Conservation (phyloP, 202 grass and related monocot species). For the Tripidium arundinaceum region DNA sequence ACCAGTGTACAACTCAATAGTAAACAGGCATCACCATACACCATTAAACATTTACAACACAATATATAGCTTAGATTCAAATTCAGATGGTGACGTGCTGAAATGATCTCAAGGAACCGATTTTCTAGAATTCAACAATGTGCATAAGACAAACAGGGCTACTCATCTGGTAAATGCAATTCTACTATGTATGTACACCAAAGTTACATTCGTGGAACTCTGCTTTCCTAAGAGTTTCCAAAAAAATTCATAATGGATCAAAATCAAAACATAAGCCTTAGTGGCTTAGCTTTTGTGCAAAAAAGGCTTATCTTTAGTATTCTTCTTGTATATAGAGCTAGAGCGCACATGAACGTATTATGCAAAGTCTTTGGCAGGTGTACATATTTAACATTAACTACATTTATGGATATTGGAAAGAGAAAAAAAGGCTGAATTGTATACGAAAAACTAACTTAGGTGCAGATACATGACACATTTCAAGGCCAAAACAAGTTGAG, state of each 20-base stretch:
- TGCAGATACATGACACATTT: not conserved
- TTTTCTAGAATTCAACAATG: not conserved
- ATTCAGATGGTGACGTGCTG: not conserved
- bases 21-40: conserved; percentile 4
- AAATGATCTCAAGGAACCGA: not conserved
- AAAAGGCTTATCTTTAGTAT: not conserved
- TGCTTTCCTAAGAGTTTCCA: not conserved
- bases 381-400: not conserved
- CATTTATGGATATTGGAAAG: not conserved
- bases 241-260: not conserved
- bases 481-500: not conserved
- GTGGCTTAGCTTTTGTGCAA: not conserved
- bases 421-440: not conserved
- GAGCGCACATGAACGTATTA: not conserved
- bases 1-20: not conserved
- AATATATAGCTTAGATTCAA: conserved; percentile 9
- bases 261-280: not conserved
- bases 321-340: not conserved
- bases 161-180: not conserved
- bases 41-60: not conserved
- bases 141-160: not conserved
- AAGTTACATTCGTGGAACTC: not conserved
- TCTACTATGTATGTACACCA: not conserved
- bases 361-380: not conserved
- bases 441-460: not conserved